phyloP scores from a whole-genome alignment of 2,329 filamentous ascomycete genomes.

The Pseudogymnoascus sp. region DNA sequence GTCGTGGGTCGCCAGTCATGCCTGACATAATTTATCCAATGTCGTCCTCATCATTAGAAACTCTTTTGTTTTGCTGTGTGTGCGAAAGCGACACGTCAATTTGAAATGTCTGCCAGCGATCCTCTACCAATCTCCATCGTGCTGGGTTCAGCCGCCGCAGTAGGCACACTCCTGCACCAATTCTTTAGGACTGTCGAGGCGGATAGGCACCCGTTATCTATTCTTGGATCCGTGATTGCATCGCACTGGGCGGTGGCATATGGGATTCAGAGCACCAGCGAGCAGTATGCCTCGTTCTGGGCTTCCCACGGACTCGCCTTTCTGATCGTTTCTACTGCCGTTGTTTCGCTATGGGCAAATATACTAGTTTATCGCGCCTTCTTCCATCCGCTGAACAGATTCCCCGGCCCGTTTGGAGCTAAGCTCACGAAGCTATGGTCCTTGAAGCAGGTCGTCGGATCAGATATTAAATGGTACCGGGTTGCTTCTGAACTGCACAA shows the following conservation, averaged over 20 bases:
- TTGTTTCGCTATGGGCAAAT: slow-evolving; percentile 6
- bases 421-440: slow-evolving; percentile 22
- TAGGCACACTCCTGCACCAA: not conserved
- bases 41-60: not conserved
- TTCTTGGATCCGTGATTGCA: not conserved
- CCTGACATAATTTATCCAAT: slow-evolving; percentile 1
- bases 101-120: not conserved
- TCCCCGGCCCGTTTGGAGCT: slow-evolving; percentile 23
- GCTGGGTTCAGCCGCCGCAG: slow-evolving; percentile 6
- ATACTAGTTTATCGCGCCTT: slow-evolving; percentile 19
- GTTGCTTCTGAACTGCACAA: slow-evolving; percentile 16
- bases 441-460: slow-evolving; percentile 8
- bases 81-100: not conserved
- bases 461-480: slow-evolving; percentile 15
- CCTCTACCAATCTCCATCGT: slow-evolving; percentile 2
- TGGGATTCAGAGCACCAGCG: not conserved
- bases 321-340: not conserved
- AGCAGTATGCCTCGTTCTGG: slow-evolving; percentile 1
- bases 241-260: not conserved
- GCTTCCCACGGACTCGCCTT: slow-evolving; percentile 1
- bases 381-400: slow-evolving; percentile 21
- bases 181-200: slow-evolving; percentile 3
- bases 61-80: not conserved
- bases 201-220: slow-evolving; percentile 3
- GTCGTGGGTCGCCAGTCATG: not conserved